Base-by-base conservation (phyloP, 2,329 filamentous ascomycete species). In the Penicillium frequentans region DNA sequence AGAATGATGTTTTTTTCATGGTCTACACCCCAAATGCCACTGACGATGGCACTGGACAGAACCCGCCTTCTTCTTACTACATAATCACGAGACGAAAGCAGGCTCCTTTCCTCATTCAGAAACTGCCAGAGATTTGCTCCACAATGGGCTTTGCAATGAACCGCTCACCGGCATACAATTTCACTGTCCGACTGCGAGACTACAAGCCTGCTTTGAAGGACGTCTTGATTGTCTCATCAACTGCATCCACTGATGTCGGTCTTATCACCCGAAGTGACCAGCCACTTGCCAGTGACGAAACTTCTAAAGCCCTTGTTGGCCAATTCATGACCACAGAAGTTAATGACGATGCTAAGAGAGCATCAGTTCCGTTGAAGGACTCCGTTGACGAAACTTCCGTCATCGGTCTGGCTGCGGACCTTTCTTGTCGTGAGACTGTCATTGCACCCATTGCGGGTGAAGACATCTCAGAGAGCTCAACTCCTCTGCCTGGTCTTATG, bases 181-280 rank as follows among this genome's bases (percentile, higher is more conserved):
- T 90, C 53, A 82, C 95, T 49, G 78, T 88, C 52, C 86, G 95
- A 49, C 77, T 99, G 16, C 86, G 87, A 68, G 86, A 92, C 57
- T 98, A 93, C 73, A 85, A 87, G 26, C 92, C 92, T 0, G 85
- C 88, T 62, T 78, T 98, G 9, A 86, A 90, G 60, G 93, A 99
- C 70, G 78, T 93, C 39, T 78, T 99, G 13, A 84, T 99, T 47
- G 81, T 97, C 24, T 84, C 90, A 3, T 96, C 91, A 3, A 96
- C 92, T 1, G 87, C 88, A 19, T 89, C 87, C 3, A 84, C 87
- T 13, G 91, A 96, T 63, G 83, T 97, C 61, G 90, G 90, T 5
- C 75, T 97, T 11, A 76, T 98, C 52, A 90, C 87, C 23, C 85
- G 89, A 60, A 89, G 91, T 6, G 89, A 87, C 67, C 80, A 82